Conservation (phyloP, 805 yeast species). For the Ogataea methylovora region DNA sequence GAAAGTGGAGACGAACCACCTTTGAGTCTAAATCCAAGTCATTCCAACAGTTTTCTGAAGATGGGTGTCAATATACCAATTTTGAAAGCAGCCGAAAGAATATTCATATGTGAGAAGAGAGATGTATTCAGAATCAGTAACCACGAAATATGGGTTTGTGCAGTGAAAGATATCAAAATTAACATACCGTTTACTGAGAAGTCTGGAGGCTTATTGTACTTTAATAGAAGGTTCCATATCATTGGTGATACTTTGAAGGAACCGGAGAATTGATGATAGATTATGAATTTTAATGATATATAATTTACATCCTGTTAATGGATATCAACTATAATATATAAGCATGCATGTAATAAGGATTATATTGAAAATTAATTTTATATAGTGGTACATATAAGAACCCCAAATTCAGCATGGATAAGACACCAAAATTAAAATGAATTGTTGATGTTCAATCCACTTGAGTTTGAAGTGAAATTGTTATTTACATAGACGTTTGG, state of each 20-base stretch:
- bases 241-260: constrained; percentile 20
- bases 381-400: too few relatives aligned
- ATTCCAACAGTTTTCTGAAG: constrained; percentile 6
- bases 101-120: constrained; percentile 52
- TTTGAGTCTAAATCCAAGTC: constrained; percentile 7
- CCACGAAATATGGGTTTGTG: constrained; percentile 88
- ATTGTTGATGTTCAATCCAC: too few relatives aligned
- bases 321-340: too few relatives aligned
- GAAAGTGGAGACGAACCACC: constrained; percentile 10
- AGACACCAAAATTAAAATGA: too few relatives aligned
- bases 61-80: constrained; percentile 41
- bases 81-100: constrained; percentile 47
- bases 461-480: too few relatives aligned
- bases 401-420: too few relatives aligned
- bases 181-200: constrained; percentile 20
- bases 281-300: background rate
- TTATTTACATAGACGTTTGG: too few relatives aligned
- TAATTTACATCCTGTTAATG: too few relatives aligned
- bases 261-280: constrained; percentile 27
- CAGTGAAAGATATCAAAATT: constrained; percentile 50
- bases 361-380: too few relatives aligned
- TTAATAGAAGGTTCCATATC: constrained; percentile 52
- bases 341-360: too few relatives aligned
- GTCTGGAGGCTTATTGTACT: constrained; percentile 62
- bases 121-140: constrained; percentile 57